Evolutionary conservation across 2,329 filamentous ascomycete species (phyloP), one percentile per base, ranked within the genome.

Genomic region (Thielaviopsis cerberus): DNA sequence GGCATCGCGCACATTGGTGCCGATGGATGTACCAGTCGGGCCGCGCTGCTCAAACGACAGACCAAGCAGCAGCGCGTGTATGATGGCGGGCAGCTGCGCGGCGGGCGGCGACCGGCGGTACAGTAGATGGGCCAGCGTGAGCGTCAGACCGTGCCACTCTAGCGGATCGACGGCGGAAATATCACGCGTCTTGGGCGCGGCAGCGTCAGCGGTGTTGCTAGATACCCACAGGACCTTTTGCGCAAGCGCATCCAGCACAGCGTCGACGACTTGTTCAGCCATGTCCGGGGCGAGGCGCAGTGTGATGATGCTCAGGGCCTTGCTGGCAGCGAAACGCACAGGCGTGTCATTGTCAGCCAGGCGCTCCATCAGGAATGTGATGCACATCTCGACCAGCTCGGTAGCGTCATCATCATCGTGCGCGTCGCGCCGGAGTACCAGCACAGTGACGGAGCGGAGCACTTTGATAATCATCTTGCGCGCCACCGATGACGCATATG

Each of bases 1-100:
- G n/a, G 92, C 91, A 71, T 98, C 92, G 53, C 92, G 81, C 17
- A 98, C 90, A 64, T 94, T 95, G 1, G 87, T 85, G 1, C 92
- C 92, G 11, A 91, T 76, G 2, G 88, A 90, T 13, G 79, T 82
- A n/a, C 92, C 91, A 2, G 88, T 88, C 0, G 88, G 80, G 52
- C 85, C 86, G 60, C 90, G 79, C 65, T 95, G 88, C 69, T 98
- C 90, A 66, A 97, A 98, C 0, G 82, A 82, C 25, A 97, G 74
- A 0, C 88, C 90, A 10, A 86, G 78, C 0, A 94, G 72, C 17
- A 97, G 74, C 1, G 86, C 83, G 60, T 86, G 82, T 1, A 95
- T 74, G 50, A 94, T 86, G 57, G 84, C 78, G 0, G 82, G 76
- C 4, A 97, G 75, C 62, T 85, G 82, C 2, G 76, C 70, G 0